phyloP scores from a whole-genome alignment of 1,139 yeast genomes.

The Suzukiozyma palmioleophila region DNA sequence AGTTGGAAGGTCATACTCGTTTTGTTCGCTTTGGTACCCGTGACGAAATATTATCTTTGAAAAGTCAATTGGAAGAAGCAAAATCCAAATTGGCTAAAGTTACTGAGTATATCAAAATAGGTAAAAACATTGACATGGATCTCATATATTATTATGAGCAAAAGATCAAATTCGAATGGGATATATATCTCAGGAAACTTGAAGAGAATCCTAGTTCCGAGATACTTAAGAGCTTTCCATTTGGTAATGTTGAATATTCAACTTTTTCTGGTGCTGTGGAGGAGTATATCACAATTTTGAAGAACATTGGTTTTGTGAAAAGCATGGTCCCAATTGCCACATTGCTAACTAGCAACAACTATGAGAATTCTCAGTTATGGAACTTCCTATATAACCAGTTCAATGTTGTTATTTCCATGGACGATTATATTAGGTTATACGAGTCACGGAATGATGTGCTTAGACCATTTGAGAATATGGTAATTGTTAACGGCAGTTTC shows the following conservation, averaged over 20 bases:
- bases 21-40: conserved; percentile 3
- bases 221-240: conserved; percentile 6
- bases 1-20: background rate
- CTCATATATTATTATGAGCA: conserved; percentile 5
- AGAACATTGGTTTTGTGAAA: conserved; percentile 1
- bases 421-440: background rate
- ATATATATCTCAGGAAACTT: conserved; percentile 2
- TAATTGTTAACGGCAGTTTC: background rate
- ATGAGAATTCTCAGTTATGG: conserved; percentile 2
- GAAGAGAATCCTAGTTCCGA: background rate
- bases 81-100: conserved; percentile 26
- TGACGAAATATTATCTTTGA: conserved; percentile 6
- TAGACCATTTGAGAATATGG: conserved; percentile 1
- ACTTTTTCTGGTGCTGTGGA: conserved; percentile 3
- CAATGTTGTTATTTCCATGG: conserved; percentile 1
- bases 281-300: conserved; percentile 3
- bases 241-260: conserved; percentile 2
- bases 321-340: conserved; percentile 3
- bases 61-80: conserved; percentile 8
- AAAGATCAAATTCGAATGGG: conserved; percentile 6
- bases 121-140: conserved; percentile 16
- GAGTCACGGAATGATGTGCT: background rate
- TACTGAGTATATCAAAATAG: conserved; percentile 27
- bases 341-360: conserved; percentile 6
- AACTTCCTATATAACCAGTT: conserved; percentile 1